Base-by-base conservation (phyloP, 805 yeast species). In the Naumovozyma castellii region DNA sequence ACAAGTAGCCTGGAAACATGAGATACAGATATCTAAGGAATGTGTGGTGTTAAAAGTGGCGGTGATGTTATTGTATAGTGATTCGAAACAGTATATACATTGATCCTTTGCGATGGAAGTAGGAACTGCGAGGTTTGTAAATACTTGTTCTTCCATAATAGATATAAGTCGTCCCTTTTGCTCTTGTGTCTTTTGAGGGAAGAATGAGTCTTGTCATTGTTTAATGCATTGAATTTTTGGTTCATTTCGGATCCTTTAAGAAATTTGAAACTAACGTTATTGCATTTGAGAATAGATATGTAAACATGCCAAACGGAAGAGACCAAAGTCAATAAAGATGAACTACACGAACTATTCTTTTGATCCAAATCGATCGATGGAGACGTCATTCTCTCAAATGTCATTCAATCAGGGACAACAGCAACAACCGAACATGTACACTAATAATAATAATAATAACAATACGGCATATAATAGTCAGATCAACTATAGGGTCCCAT, bases 1-100 rank as follows among this genome's bases (percentile, higher is more conserved):
- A 36, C 82, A 74, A 37, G 82, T 84, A 4, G 86, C 76, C 40
- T 81, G 83, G 59, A 73, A 84, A 49, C 94, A 80, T 2, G 64
- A 49, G 37, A 92, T 64, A 46, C 96, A 88, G 12, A 88, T 74
- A 52, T 83, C 88, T 14, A 90, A 57, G 1, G 50, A 44, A 41
- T 56, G 59, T 10, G 34, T 28, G 8, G 46, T 0, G 5, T 28
- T 33, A 62, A 38, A 69, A 63, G 38, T 65, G 12, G 35, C 38
- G 12, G 22, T 20, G 27, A 10, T 22, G 1, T 50, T 46, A 36
- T 72, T 73, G 38, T 65, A 62, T 3, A 84, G 74, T 0, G 84
- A 76, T 44, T 79, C 90, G 54, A 82, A 90, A 39, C 88, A 81
- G 62, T 75, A 90, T 65, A 83, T 82, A 56, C 97, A 88, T 48